phyloP scores from a whole-genome alignment of 1,284 basidiomycete genomes.

The Apiotrichum akiyoshidainum region DNA sequence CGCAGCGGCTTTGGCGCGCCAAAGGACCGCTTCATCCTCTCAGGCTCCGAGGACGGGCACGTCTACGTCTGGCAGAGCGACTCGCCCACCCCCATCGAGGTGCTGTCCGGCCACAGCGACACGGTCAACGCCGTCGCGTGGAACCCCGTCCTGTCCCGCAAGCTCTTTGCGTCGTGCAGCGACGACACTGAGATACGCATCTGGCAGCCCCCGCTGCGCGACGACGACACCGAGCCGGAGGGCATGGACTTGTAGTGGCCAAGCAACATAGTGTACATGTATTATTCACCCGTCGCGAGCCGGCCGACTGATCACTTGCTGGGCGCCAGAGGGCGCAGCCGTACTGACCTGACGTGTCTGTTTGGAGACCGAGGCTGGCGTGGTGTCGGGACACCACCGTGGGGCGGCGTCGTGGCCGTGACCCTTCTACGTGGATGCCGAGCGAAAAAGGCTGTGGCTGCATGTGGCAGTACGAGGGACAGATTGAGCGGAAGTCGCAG shows the following conservation, averaged over 20 bases:
- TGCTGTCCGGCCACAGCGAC: constrained; percentile 76
- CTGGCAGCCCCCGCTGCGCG: constrained; percentile 17
- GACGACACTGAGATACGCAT: constrained; percentile 69
- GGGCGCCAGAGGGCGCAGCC: too few species aligned
- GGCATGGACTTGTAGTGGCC: constrained; percentile 19
- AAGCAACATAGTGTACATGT: constrained; percentile 1
- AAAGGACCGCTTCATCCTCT: constrained; percentile 82
- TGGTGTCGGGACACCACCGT: too few species aligned
- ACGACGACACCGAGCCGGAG: neutral
- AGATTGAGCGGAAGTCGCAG: too few species aligned
- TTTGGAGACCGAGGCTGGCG: too few species aligned
- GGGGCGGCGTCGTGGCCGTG: too few species aligned
- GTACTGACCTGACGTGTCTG: too few species aligned
- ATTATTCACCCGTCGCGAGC: neutral
- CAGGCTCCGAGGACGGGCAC: constrained; percentile 89
- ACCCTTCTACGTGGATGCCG: too few species aligned
- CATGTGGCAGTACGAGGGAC: too few species aligned
- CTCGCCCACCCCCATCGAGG: constrained; percentile 74
- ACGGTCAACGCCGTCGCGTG: constrained; percentile 95
- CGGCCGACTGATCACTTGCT: too few species aligned
- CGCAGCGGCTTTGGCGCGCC: constrained; percentile 92
- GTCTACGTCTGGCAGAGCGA: constrained; percentile 95
- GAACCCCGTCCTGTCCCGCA: constrained; percentile 74
- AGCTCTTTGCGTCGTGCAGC: constrained; percentile 90
- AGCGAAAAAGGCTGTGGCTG: too few species aligned